A percentile compares a stretch with the other conserved stretches of the same genome.
Conservation (phyloP, 176 grass and related monocot species). For the Oryza brachyantha region DNA sequence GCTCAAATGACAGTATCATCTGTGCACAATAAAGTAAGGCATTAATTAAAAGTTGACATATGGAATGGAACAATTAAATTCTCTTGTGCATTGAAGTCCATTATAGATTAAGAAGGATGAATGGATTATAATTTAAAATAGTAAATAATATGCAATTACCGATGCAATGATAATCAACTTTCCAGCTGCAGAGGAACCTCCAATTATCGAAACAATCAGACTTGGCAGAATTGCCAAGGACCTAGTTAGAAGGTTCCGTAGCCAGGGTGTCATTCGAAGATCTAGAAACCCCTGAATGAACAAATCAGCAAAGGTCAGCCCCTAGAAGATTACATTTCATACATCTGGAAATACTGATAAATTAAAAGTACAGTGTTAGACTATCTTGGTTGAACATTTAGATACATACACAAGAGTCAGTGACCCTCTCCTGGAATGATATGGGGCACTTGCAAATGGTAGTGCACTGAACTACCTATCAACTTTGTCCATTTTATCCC, state of each 20-base stretch:
- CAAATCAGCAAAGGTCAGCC: neutral
- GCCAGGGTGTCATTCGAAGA: conserved; percentile 89
- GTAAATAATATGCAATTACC: conserved; percentile 37
- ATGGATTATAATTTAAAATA: neutral
- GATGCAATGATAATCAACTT: conserved; percentile 97
- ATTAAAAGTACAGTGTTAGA: neutral
- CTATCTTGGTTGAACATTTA: neutral
- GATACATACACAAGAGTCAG: neutral
- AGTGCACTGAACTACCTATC: neutral
- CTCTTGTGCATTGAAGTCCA: neutral
- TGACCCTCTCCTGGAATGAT: neutral
- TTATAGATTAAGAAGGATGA: neutral
- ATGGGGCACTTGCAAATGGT: neutral
- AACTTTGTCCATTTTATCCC: neutral
- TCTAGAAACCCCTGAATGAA: conserved; percentile 79
- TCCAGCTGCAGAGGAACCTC: conserved; percentile 92
- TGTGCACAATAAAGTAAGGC: conserved; percentile 31
- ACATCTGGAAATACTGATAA: neutral
- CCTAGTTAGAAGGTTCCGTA: conserved; percentile 85
- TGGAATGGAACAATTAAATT: neutral
- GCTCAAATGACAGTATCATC: conserved; percentile 98
- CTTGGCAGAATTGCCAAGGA: conserved; percentile 94
- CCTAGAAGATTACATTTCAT: neutral
- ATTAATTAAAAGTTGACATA: neutral
- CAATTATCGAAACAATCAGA: conserved; percentile 79